phyloP scores from a whole-genome alignment of 352 stramenopile genomes.

The Globisporangium okanoganense region DNA sequence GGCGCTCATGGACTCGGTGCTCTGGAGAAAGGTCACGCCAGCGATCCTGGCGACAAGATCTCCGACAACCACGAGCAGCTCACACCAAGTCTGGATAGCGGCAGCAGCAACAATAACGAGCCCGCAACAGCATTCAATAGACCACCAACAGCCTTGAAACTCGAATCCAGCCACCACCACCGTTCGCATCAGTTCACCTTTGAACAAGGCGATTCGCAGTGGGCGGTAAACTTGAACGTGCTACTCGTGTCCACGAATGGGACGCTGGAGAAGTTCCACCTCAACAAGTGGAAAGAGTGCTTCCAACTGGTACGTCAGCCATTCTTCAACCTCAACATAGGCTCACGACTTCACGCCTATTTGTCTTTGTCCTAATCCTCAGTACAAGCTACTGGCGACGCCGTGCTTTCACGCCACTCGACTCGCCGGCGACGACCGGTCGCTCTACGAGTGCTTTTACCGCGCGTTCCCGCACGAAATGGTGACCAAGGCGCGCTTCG shows the following conservation, averaged over 20 bases:
- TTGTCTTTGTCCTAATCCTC: background rate
- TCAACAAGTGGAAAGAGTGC: constrained; percentile 62
- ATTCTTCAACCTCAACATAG: background rate
- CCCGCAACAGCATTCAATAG: background rate
- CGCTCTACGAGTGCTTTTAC: constrained; percentile 68
- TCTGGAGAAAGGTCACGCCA: background rate
- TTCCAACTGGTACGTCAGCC: constrained; percentile 32
- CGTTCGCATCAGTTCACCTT: background rate
- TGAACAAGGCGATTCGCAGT: background rate
- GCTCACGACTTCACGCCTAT: background rate
- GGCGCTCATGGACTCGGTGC: background rate
- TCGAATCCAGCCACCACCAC: background rate
- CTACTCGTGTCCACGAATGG: constrained; percentile 22
- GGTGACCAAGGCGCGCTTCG: constrained; percentile 65
- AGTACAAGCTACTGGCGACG: constrained; percentile 36
- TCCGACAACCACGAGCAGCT: background rate
- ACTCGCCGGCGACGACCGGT: constrained; percentile 51
- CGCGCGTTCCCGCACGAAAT: constrained; percentile 64
- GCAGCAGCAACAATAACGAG: background rate
- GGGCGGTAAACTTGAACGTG: constrained; percentile 7
- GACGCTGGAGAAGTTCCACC: constrained; percentile 60
- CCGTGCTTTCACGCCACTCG: constrained; percentile 45
- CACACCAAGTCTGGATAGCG: background rate
- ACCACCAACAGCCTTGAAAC: background rate
- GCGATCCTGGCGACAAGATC: background rate